Evolutionary conservation across 257 asterid genomes (phyloP).

Genomic region (Plantago elongata): DNA sequence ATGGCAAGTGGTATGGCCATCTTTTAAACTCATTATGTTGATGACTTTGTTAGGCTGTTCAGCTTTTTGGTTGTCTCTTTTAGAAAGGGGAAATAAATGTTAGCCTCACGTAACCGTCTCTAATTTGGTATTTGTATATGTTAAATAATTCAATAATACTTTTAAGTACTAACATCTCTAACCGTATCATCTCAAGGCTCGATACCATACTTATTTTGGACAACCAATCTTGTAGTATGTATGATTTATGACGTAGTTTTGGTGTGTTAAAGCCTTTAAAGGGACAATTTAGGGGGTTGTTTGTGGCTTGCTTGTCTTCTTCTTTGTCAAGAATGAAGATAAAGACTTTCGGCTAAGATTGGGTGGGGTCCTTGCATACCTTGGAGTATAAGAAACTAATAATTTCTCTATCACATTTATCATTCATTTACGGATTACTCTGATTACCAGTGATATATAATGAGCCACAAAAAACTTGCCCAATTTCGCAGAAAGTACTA

Average conservation of each 20-base stretch:
- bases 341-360: conserved; percentile 23
- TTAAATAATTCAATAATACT: too few relatives aligned
- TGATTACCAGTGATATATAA: too few relatives aligned
- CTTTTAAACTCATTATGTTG: too few relatives aligned
- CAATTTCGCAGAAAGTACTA: too few relatives aligned
- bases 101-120: background rate
- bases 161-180: too few relatives aligned
- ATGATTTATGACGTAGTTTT: too few relatives aligned
- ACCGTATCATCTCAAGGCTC: background rate
- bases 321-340: conserved; percentile 44
- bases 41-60: background rate
- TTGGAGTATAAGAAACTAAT: conserved; percentile 28
- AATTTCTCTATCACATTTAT: background rate
- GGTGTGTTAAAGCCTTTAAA: too few relatives aligned
- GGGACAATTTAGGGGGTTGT: background rate
- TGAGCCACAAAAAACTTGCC: too few relatives aligned
- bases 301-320: conserved; percentile 32
- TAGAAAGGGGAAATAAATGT: background rate
- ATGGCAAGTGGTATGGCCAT: background rate
- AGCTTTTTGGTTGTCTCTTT: background rate
- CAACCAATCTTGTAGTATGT: too few relatives aligned
- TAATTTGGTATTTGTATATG: too few relatives aligned
- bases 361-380: conserved; percentile 18
- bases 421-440: too few relatives aligned
- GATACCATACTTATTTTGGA: too few relatives aligned